Conservation (phyloP, 345 rosid genomes). For the Moringa oleifera region DNA sequence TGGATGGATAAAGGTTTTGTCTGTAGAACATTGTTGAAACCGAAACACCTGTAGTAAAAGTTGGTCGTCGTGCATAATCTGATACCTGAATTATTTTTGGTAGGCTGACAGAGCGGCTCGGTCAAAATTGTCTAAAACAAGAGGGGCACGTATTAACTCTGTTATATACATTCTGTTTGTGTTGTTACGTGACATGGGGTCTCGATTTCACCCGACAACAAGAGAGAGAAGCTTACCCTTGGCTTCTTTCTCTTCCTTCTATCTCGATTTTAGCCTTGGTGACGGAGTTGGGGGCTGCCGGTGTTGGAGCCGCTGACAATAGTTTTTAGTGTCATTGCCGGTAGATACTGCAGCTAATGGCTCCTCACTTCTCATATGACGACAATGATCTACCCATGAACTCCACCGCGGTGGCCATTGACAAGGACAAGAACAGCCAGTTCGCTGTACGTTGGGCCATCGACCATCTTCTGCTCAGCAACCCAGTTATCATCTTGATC, state of each 20-base stretch:
- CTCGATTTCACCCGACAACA: background rate
- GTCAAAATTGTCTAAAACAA: background rate
- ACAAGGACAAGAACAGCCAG: slow-evolving; percentile 75
- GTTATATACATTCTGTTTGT: background rate
- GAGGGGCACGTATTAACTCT: background rate
- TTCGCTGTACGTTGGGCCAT: slow-evolving; percentile 88
- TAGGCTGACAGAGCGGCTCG: background rate
- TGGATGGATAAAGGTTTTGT: too few relatives aligned
- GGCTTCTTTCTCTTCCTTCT: background rate
- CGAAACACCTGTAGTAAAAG: too few relatives aligned
- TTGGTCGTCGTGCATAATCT: too few relatives aligned
- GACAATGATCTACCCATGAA: slow-evolving; percentile 26
- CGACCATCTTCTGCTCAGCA: slow-evolving; percentile 47
- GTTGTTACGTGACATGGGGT: background rate
- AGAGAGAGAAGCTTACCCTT: background rate
- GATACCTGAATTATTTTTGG: too few relatives aligned
- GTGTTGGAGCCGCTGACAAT: too few relatives aligned
- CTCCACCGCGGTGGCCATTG: slow-evolving; percentile 69
- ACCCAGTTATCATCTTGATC: slow-evolving; percentile 37
- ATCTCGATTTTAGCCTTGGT: background rate
- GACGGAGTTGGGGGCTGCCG: background rate
- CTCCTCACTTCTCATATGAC: slow-evolving; percentile 20
- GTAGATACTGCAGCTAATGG: slow-evolving; percentile 20
- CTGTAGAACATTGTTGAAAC: too few relatives aligned
- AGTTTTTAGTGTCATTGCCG: too few relatives aligned